Evolutionary conservation across 352 stramenopile species (phyloP), one percentile per base, ranked within the genome.

Genomic region (Pythium plurisporium): DNA sequence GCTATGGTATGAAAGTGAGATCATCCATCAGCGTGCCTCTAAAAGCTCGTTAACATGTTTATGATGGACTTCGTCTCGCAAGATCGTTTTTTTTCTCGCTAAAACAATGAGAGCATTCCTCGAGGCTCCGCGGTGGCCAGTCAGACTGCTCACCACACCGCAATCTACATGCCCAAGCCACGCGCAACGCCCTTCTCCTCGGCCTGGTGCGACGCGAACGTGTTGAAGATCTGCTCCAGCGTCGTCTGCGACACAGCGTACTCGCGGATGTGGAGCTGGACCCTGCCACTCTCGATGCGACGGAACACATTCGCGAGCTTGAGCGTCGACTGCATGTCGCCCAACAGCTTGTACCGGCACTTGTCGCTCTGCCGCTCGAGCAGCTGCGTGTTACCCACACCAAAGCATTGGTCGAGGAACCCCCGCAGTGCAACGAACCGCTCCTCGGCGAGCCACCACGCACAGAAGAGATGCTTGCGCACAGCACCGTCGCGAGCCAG

Each of bases 151-250:
- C 17, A 57, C 33, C 0, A 37, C 42, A 8, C 60, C 73, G 3
- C 72, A 44, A 14, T 41, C 40, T 46, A 46, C 10, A 12, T 17
- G 43, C 25, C 43, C 8, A 49, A 15, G 14, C 29, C 44, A 9
- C 27, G 46, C 11, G 62, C 54, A 17, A 69, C 41, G 29, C 31
- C 51, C 19, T 60, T 45, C 34, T 75, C 66, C 25, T 78, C 59
- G 19, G 65, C 34, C 37, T 78, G 67, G 31, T 73, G 55, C 11
- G 49, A 42, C 30, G 87, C 87, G 50, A 96, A 95, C 23, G 69
- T 23, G 59, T 95, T 93, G 72, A 96, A 96, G 37, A 96, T 90
- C 47, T 90, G 76, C 58, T 96, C 87, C 26, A 96, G 70, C 30
- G 76, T 90, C 10, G 80, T 90, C 66, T 96, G 87, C 5, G 76